Base-by-base conservation (phyloP, 441 rosid species). In the Erodium trifolium region DNA sequence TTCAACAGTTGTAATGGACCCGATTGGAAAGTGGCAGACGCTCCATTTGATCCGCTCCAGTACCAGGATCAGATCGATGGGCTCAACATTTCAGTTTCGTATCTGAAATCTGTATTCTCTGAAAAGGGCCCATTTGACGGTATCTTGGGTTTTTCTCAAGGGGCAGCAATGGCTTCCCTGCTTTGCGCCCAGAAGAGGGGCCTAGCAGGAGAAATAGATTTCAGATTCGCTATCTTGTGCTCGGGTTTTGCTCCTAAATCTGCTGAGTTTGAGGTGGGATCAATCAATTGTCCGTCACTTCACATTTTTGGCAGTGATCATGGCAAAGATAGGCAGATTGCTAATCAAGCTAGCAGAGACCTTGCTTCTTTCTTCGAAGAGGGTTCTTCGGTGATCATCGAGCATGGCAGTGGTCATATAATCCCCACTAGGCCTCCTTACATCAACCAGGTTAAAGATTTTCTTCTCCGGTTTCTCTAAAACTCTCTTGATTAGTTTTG, bases 111-210 rank as follows among this genome's bases (percentile, higher is more conserved):
- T 0, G 65, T 74, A 6, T 84, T 81, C 80, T 76, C 80, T 11
- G 73, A 65, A 74, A 77, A 81, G 73, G 99, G 99, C 29, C 97
- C 96, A 51, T 92, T 92, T 73, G 99, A 94, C 70, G 98, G 98
- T 69, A 80, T 90, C 64, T 78, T 94, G 16, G 97, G 99, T 67
- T 92, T 94, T 73, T 92, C 96, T 37, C 97, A 87, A 70, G 98
- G 99, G 71, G 99, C 98, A 1, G 98, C 96, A 17, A 87, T 88
- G 93, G 86, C 94, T 70, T 92, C 94, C 72, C 77, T 83, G 19
- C 72, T 85, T n/a, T 81, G 94, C 69, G 83, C 81, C 1, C 78
- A 47, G 70, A 70, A 71, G 18, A 77, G 72, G 59, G 77, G 64
- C 70, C 76, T 82, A 17, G 75, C 73, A 69, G 84, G 77, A 68